phyloP scores from a whole-genome alignment of 2,329 filamentous ascomycete genomes.

The Calonectria henricotiae region DNA sequence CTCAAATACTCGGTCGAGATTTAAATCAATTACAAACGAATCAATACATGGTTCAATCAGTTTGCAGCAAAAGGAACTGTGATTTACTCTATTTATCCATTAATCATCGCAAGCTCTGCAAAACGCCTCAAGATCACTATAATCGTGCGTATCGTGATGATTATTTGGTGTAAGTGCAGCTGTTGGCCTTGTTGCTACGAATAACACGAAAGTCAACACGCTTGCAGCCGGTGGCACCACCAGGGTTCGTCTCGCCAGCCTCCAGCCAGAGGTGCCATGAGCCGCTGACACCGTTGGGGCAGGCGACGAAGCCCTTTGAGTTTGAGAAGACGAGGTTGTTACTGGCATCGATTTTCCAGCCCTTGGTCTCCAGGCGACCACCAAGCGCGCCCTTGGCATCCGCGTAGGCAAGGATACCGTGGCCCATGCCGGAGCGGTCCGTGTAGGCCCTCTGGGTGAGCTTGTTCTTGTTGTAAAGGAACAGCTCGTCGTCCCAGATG shows the following conservation, averaged over 20 bases:
- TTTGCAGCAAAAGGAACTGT: no score
- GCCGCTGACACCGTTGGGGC: constrained; percentile 63
- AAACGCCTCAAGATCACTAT: background rate
- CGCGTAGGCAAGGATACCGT: constrained; percentile 68
- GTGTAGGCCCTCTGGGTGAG: constrained; percentile 67
- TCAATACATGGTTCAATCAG: no score
- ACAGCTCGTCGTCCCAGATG: constrained; percentile 63
- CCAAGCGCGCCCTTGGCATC: constrained; percentile 60
- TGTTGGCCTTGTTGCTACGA: constrained; percentile 53
- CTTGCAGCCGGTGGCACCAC: constrained; percentile 58
- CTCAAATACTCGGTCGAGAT: no score
- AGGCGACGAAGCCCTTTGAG: constrained; percentile 66
- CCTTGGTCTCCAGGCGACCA: constrained; percentile 63
- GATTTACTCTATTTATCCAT: background rate
- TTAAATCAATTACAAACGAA: no score
- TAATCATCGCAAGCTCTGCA: background rate
- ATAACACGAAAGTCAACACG: constrained; percentile 56
- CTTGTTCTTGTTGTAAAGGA: constrained; percentile 62
- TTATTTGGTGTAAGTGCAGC: constrained; percentile 57
- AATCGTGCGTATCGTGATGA: background rate
- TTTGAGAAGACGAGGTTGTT: constrained; percentile 65
- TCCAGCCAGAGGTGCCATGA: constrained; percentile 63
- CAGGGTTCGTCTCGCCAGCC: constrained; percentile 57
- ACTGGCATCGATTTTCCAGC: constrained; percentile 64
- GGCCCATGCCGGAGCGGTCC: constrained; percentile 74